Evolutionary conservation across 1,139 yeast species (phyloP).

Genomic region (Meyerozyma guilliermondii): DNA sequence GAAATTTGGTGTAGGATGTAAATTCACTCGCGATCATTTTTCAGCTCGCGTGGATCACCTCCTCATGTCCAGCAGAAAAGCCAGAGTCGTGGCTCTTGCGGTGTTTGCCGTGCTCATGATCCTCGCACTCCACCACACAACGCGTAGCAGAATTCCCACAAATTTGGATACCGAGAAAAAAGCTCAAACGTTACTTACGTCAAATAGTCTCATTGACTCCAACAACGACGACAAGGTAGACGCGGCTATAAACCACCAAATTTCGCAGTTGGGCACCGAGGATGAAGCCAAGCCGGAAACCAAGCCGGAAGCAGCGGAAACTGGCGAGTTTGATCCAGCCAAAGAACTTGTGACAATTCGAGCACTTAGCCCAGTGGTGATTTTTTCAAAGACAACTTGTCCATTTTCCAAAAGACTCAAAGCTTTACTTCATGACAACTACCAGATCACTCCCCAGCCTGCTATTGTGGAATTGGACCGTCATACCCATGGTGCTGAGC

Average conservation of each 20-base stretch:
- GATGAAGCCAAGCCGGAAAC: background rate
- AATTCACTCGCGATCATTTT: background rate
- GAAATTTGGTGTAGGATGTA: too few species aligned
- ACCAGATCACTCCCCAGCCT: conserved; percentile 69
- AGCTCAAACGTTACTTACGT: conserved; percentile 3
- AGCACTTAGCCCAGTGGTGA: conserved; percentile 60
- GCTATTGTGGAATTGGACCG: conserved; percentile 75
- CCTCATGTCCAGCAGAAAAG: background rate
- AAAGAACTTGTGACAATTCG: conserved; percentile 57
- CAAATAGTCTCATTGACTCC: conserved; percentile 24
- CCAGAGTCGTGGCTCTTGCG: background rate
- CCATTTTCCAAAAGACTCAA: conserved; percentile 75
- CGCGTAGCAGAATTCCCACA: background rate
- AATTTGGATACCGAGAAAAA: background rate
- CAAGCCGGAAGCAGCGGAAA: conserved; percentile 11
- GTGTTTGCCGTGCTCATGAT: background rate
- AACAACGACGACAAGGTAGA: conserved; percentile 33
- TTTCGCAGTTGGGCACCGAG: conserved; percentile 20
- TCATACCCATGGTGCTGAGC: conserved; percentile 59
- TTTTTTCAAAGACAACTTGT: conserved; percentile 67
- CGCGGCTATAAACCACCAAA: conserved; percentile 37
- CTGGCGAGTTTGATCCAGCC: conserved; percentile 50
- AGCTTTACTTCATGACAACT: conserved; percentile 55
- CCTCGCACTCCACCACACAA: background rate
- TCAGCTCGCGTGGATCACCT: background rate